Conservation (phyloP, 768 basidiomycete genomes). For the Inosperma sp. region DNA sequence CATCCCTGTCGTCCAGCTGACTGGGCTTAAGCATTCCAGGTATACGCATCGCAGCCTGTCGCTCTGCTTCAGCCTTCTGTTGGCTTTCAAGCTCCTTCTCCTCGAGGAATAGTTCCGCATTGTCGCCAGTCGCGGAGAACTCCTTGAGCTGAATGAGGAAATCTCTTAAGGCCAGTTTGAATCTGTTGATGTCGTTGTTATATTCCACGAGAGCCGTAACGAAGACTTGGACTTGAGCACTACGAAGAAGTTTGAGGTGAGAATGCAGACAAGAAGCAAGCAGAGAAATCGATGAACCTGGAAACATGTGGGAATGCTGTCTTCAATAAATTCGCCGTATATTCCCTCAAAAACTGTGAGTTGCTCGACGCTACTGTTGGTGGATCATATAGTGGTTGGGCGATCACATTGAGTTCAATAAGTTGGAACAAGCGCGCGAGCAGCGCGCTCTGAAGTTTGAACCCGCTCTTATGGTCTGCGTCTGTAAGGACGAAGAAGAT, state of each 20-base stretch:
- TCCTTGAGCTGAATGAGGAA: constrained; percentile 98
- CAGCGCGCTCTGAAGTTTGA: constrained; percentile 92
- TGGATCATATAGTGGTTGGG: constrained; percentile 82
- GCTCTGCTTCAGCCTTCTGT: constrained; percentile 76
- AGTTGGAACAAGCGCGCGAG: constrained; percentile 92
- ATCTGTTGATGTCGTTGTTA: constrained; percentile 77
- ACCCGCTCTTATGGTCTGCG: constrained; percentile 97
- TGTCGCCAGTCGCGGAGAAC: constrained; percentile 86
- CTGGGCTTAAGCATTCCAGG: constrained; percentile 98
- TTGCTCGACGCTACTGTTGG: constrained; percentile 69
- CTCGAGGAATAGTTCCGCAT: constrained; percentile 86
- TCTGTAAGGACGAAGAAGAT: constrained; percentile 97
- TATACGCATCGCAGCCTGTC: constrained; percentile 84
- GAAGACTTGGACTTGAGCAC: constrained; percentile 69
- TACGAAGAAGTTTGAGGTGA: constrained; percentile 26
- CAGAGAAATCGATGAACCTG: constrained; percentile 46
- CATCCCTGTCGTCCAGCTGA: constrained; percentile 90
- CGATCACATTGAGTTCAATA: constrained; percentile 75
- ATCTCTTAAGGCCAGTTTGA: constrained; percentile 92
- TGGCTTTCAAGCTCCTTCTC: constrained; percentile 88
- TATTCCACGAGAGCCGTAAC: constrained; percentile 63
- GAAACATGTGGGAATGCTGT: constrained; percentile 92
- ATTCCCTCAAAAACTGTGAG: constrained; percentile 73
- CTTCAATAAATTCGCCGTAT: constrained; percentile 80
- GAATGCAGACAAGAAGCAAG: constrained; percentile 8